These are phyloP conservation scores for Cryptococcus sp. DNA, from an alignment of 1,284 basidiomycete species.

Conservation along the genomic window DNA sequence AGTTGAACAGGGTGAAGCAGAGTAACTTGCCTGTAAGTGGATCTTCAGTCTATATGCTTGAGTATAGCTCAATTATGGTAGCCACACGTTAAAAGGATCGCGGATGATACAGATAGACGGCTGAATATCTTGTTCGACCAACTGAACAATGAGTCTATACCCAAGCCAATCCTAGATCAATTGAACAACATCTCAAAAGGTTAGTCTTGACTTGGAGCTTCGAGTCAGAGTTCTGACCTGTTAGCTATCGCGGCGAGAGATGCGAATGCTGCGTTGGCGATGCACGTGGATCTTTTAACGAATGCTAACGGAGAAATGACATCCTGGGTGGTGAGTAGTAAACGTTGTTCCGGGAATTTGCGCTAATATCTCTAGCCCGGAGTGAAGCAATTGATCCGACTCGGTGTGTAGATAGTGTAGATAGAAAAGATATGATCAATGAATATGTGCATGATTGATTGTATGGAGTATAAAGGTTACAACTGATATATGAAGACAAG, in stretches of 20 bases:
- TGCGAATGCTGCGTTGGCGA: constrained; percentile 63
- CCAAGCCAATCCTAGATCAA: constrained; percentile 64
- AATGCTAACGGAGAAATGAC: constrained; percentile 74
- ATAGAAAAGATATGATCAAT: background rate
- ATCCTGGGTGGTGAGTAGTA: constrained; percentile 62
- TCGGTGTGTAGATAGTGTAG: constrained; percentile 17
- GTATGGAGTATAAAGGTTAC: background rate
- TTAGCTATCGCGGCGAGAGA: constrained; percentile 70
- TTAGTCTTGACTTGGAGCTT: constrained; percentile 40
- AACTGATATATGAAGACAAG: too few species aligned
- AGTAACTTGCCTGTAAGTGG: constrained; percentile 59
- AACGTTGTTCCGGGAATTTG: background rate
- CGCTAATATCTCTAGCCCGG: constrained; percentile 52
- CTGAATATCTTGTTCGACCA: constrained; percentile 84
- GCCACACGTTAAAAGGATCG: constrained; percentile 76
- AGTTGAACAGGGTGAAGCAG: constrained; percentile 64
- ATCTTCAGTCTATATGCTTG: background rate
- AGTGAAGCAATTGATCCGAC: constrained; percentile 63
- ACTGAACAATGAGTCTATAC: constrained; percentile 83
- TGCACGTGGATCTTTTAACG: constrained; percentile 75
- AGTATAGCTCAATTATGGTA: constrained; percentile 31
- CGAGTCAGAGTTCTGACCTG: constrained; percentile 3
- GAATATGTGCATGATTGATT: background rate
- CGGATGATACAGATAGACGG: constrained; percentile 82
- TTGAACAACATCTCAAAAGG: constrained; percentile 64